A percentile compares a stretch with the other conserved stretches of the same genome.
Conservation (phyloP, 306 rosid species). For the Fragaria vesca region DNA sequence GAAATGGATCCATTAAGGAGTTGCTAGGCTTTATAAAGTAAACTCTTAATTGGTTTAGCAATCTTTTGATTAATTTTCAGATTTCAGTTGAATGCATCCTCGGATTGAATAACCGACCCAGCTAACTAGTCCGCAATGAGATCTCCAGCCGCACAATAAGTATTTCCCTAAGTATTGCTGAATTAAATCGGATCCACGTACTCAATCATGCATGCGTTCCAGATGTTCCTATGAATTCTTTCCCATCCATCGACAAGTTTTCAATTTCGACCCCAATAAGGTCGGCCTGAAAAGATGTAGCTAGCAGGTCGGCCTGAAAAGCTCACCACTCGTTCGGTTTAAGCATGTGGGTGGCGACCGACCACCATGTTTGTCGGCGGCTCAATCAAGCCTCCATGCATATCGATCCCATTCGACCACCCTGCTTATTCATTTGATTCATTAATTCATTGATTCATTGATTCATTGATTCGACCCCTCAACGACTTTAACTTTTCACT, state of each 20-base stretch:
- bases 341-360: not conserved
- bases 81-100: too few species aligned
- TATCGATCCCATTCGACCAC: not conserved
- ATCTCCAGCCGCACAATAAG: not conserved
- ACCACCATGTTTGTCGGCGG: constrained; percentile 25
- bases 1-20: too few species aligned
- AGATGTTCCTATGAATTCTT: not conserved
- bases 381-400: not conserved
- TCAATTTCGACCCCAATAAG: not conserved
- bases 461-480: constrained; percentile 9
- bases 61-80: too few species aligned
- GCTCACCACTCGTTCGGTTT: not conserved
- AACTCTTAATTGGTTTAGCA: too few species aligned
- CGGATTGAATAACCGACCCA: too few species aligned
- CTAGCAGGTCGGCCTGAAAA: not conserved
- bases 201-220: not conserved
- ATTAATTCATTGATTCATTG: not conserved
- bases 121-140: too few species aligned
- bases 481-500: constrained; percentile 1
- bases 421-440: not conserved
- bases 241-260: not conserved
- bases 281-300: not conserved
- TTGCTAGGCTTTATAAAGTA: too few species aligned
- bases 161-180: not conserved
- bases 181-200: not conserved